These are phyloP conservation scores for Trichoderma sp. DNA, from an alignment of 2,329 filamentous ascomycete genomes.

Conservation along the genomic window DNA sequence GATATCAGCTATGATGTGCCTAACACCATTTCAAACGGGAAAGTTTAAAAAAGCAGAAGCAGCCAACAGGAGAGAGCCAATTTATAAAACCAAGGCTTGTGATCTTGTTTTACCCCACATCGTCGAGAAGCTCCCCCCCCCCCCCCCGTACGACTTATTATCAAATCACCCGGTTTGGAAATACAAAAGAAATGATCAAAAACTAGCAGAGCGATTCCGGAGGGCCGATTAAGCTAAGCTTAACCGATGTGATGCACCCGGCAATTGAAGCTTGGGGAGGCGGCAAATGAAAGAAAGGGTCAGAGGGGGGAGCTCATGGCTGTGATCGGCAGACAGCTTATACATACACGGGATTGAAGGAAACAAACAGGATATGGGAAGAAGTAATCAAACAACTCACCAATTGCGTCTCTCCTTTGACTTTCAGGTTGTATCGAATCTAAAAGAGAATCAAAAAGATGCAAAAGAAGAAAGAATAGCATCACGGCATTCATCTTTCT, in stretches of 20 bases:
- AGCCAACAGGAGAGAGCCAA: neutral
- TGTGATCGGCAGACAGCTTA: neutral
- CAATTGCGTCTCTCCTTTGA: neutral
- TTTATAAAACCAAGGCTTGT: neutral
- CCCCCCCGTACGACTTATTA: neutral
- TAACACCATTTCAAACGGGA: neutral
- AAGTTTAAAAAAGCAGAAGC: neutral
- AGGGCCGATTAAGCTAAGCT: neutral
- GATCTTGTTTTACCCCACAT: neutral
- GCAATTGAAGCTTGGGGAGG: no score
- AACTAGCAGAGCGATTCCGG: slow-evolving; percentile 17
- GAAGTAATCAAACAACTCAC: neutral
- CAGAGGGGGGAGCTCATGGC: neutral
- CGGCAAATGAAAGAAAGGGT: neutral
- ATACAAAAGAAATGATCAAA: neutral
- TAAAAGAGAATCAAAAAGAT: neutral
- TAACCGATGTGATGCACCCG: neutral
- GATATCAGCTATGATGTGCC: neutral
- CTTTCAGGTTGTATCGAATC: neutral
- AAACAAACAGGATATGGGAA: neutral
- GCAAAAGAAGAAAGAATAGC: neutral
- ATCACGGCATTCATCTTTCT: neutral
- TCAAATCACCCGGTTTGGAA: neutral
- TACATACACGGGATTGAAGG: neutral
- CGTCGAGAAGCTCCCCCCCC: neutral